Evolutionary conservation across 1,139 yeast species (phyloP).

Genomic region (Yamadazyma friedrichii): DNA sequence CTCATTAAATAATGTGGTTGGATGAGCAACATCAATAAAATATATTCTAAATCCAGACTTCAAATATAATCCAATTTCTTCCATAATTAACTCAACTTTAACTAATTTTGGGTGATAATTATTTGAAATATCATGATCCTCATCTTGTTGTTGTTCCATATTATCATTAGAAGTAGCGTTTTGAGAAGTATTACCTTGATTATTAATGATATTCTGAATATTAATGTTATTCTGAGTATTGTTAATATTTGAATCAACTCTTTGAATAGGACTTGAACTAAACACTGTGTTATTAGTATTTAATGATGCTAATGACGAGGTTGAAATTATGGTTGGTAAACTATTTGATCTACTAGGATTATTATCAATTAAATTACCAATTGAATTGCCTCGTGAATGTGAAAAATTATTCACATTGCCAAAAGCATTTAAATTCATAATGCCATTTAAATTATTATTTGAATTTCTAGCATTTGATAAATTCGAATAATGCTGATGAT

Average conservation of each 20-base stretch:
- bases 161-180: too few species aligned
- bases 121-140: background rate
- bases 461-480: background rate
- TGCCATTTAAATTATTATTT: background rate
- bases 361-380: background rate
- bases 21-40: constrained; percentile 54
- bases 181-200: too few species aligned
- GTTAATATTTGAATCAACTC: background rate
- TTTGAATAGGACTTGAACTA: constrained; percentile 4
- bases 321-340: constrained; percentile 8
- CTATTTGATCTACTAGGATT: constrained; percentile 6
- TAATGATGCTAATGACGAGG: constrained; percentile 7
- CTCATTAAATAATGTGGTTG: constrained; percentile 42
- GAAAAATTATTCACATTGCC: background rate
- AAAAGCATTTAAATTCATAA: background rate
- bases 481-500: background rate
- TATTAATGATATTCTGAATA: background rate
- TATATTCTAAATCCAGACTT: constrained; percentile 59
- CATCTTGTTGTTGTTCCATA: background rate
- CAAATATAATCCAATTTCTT: constrained; percentile 56
- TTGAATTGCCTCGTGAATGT: background rate
- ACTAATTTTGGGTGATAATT: constrained; percentile 26
- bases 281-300: constrained; percentile 7
- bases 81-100: constrained; percentile 49
- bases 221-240: background rate